Percentiles rank a stretch among this genome's conserved stretches.
Evolutionary conservation across 2,329 filamentous ascomycete species (phyloP).

Genomic region (Paraphoma chrysanthemicola): DNA sequence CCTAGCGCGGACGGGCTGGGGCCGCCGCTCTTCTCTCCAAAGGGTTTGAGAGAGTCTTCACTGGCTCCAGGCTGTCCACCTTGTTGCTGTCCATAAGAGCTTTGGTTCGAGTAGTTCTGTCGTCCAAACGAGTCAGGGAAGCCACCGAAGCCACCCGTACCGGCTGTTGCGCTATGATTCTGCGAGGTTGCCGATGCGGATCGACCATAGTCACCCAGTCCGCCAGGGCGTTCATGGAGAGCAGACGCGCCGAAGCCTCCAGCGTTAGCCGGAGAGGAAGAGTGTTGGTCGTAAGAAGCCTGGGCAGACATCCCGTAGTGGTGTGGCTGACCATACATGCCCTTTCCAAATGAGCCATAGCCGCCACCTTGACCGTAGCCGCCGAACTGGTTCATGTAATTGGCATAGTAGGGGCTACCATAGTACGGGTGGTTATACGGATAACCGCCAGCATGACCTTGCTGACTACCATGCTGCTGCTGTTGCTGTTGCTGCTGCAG

Average conservation of each 20-base stretch:
- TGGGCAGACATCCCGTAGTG: conserved; percentile 65
- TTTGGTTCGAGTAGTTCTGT: conserved; percentile 61
- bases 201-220: conserved; percentile 67
- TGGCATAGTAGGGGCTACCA: conserved; percentile 66
- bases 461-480: conserved; percentile 47
- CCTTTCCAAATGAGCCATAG: conserved; percentile 61
- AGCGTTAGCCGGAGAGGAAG: conserved; percentile 68
- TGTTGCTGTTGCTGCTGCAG: conserved; percentile 56
- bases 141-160: conserved; percentile 57
- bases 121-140: conserved; percentile 68
- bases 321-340: conserved; percentile 69
- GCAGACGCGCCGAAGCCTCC: conserved; percentile 58
- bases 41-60: conserved; percentile 65
- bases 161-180: conserved; percentile 57
- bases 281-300: conserved; percentile 67
- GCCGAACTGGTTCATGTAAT: conserved; percentile 69
- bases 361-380: conserved; percentile 58
- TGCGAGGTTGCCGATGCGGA: conserved; percentile 66
- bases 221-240: conserved; percentile 57
- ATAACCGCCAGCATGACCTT: conserved; percentile 50
- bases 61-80: conserved; percentile 55
- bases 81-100: conserved; percentile 58
- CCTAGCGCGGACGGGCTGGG: conserved; percentile 67
- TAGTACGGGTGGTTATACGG: conserved; percentile 66
- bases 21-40: conserved; percentile 63